A percentile compares a stretch with the other conserved stretches of the same genome.
These are phyloP conservation scores for Polyplosphaeria fusca DNA, from an alignment of 495 filamentous ascomycete species.

Conservation along the genomic window DNA sequence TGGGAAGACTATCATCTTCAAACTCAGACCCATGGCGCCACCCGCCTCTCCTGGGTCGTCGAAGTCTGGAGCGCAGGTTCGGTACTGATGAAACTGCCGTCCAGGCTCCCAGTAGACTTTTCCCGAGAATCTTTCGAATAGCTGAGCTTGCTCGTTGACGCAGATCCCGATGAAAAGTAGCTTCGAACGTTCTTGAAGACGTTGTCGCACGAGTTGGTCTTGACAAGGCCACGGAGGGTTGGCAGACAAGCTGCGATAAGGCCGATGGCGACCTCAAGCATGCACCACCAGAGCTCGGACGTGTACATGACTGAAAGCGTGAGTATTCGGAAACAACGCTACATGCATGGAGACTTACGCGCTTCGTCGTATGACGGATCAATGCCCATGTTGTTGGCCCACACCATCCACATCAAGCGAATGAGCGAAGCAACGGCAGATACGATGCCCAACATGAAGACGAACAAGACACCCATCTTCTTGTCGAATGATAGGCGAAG, in stretches of 20 bases:
- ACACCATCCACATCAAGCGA: constrained; percentile 1
- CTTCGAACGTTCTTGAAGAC: constrained; percentile 6
- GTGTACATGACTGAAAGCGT: background rate
- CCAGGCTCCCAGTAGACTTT: background rate
- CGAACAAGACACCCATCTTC: background rate
- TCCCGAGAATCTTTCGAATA: background rate
- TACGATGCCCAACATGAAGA: constrained; percentile 4
- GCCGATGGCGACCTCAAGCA: constrained; percentile 3
- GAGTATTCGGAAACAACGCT: too few species aligned
- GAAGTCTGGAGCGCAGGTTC: background rate
- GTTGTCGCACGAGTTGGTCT: constrained; percentile 2
- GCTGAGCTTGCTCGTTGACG: background rate
- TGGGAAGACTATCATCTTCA: too few species aligned
- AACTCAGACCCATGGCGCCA: background rate
- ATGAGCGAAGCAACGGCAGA: constrained; percentile 2
- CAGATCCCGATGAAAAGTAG: constrained; percentile 1
- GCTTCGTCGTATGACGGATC: background rate
- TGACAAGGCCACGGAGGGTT: constrained; percentile 1
- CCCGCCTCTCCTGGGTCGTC: background rate
- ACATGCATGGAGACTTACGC: too few species aligned
- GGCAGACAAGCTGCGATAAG: constrained; percentile 7
- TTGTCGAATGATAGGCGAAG: background rate
- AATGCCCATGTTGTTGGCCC: background rate
- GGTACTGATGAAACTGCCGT: too few species aligned
- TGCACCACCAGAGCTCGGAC: constrained; percentile 3